Percentiles rank a stretch among this genome's conserved stretches.
Evolutionary conservation across 257 asterid species (phyloP).

Genomic region (Solanum virginianum): DNA sequence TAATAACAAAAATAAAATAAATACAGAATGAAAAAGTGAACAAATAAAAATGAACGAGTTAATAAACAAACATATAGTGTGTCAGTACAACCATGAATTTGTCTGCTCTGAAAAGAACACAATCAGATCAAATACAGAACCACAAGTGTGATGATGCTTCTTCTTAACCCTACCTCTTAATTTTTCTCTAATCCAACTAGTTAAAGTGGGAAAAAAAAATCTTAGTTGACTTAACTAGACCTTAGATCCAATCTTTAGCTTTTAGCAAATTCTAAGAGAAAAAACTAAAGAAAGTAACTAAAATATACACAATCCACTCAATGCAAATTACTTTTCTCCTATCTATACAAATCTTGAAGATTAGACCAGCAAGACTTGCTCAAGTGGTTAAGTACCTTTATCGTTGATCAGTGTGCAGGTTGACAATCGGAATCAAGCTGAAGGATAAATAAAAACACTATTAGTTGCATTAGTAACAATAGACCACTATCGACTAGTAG

Average conservation of each 20-base stretch:
- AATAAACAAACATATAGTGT: neutral
- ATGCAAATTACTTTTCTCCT: neutral
- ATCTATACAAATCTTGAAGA: constrained; percentile 6
- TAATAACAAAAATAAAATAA: no score
- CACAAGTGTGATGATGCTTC: neutral
- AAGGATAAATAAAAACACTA: no score
- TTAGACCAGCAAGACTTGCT: neutral
- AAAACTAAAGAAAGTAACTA: neutral
- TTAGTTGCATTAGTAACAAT: no score
- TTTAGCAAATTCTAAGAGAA: neutral
- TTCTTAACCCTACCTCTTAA: neutral
- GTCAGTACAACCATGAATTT: neutral
- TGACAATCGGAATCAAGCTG: no score
- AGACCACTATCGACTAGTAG: no score
- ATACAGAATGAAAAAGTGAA: no score
- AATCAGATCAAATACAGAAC: neutral
- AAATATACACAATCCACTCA: neutral
- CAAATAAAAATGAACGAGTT: no score
- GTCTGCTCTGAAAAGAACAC: neutral
- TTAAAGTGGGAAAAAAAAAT: neutral
- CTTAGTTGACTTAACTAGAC: neutral
- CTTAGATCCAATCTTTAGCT: neutral
- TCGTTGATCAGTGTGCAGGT: no score
- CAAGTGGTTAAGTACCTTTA: neutral
- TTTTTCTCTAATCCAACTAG: neutral